phyloP scores from a whole-genome alignment of 1,284 basidiomycete species.

The Ustilago trichophora region DNA sequence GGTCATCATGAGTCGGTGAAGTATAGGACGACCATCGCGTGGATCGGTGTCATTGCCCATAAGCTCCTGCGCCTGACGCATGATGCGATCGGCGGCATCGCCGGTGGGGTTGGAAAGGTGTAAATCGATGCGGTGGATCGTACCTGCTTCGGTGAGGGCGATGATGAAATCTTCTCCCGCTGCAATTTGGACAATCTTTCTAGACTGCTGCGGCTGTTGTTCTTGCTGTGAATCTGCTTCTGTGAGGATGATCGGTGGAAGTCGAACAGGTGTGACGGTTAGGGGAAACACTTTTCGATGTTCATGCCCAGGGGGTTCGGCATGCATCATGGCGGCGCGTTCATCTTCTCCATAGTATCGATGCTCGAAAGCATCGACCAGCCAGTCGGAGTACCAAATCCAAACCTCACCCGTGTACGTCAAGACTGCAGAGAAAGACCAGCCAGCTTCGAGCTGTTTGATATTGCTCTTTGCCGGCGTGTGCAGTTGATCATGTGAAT shows the following conservation, averaged over 20 bases:
- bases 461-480: slow-evolving; percentile 4
- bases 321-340: neutral
- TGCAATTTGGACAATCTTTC: slow-evolving; percentile 30
- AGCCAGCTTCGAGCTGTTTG: slow-evolving; percentile 52
- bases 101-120: neutral
- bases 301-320: slow-evolving; percentile 8
- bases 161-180: slow-evolving; percentile 51
- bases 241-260: slow-evolving; percentile 3
- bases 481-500: no score
- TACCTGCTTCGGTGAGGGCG: slow-evolving; percentile 42
- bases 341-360: slow-evolving; percentile 5
- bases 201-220: neutral
- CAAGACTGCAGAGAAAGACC: slow-evolving; percentile 42
- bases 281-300: slow-evolving; percentile 12
- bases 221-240: no score
- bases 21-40: neutral
- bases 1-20: neutral
- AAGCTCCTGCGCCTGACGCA: neutral
- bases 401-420: slow-evolving; percentile 13
- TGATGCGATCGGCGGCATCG: neutral
- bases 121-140: slow-evolving; percentile 36
- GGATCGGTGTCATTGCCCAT: neutral
- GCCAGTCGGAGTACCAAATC: slow-evolving; percentile 25
- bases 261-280: slow-evolving; percentile 1
- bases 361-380: neutral